Evolutionary conservation across 805 yeast species (phyloP).

Genomic region (Candida rishiriensis): DNA sequence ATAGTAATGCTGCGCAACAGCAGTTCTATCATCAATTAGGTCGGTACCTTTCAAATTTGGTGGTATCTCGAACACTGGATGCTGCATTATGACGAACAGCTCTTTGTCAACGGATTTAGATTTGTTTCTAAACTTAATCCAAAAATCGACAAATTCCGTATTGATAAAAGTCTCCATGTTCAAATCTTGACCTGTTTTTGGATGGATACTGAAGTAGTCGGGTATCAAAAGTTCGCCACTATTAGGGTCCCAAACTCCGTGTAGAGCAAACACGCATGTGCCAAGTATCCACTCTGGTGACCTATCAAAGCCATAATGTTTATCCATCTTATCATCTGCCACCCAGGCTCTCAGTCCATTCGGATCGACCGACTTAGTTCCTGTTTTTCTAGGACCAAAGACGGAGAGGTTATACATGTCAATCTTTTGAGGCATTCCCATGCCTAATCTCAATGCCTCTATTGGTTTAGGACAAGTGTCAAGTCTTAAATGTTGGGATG

Average conservation of each 20-base stretch:
- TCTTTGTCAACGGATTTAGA: slow-evolving; percentile 44
- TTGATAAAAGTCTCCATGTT: slow-evolving; percentile 58
- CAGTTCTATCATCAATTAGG: slow-evolving; percentile 58
- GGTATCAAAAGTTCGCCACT: slow-evolving; percentile 39
- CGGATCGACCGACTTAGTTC: slow-evolving; percentile 57
- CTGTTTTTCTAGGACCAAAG: slow-evolving; percentile 72
- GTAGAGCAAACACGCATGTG: slow-evolving; percentile 74
- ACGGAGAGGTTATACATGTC: slow-evolving; percentile 67
- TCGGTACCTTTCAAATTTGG: slow-evolving; percentile 54
- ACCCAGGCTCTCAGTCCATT: slow-evolving; percentile 70
- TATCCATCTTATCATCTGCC: slow-evolving; percentile 46
- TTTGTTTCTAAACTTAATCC: slow-evolving; percentile 42
- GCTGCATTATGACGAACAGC: slow-evolving; percentile 63
- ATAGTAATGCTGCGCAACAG: slow-evolving; percentile 85
- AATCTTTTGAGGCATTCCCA: slow-evolving; percentile 67
- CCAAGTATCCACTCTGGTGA: slow-evolving; percentile 63
- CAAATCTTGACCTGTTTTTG: slow-evolving; percentile 34
- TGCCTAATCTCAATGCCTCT: slow-evolving; percentile 70
- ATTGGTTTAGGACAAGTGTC: slow-evolving; percentile 82
- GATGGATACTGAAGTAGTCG: slow-evolving; percentile 45
- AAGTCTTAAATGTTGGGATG: slow-evolving; percentile 59
- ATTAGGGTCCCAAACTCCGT: slow-evolving; percentile 66
- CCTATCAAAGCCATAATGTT: slow-evolving; percentile 68
- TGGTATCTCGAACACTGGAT: slow-evolving; percentile 77
- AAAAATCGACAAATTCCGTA: slow-evolving; percentile 59